These are phyloP conservation scores for Dactylonectria macrodidyma DNA, from an alignment of 2,329 filamentous ascomycete species.

Conservation along the genomic window DNA sequence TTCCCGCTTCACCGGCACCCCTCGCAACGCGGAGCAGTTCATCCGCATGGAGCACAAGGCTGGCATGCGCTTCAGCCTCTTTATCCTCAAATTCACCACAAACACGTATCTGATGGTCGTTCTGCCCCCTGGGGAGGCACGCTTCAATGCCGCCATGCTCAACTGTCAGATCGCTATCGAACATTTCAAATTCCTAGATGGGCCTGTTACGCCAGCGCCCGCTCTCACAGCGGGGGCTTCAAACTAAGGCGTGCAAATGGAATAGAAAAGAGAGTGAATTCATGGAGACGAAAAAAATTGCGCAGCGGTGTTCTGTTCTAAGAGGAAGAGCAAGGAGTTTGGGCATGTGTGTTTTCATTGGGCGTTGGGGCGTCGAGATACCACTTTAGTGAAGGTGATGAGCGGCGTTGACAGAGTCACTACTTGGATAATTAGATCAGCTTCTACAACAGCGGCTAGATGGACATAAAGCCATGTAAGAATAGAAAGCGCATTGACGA, in stretches of 20 bases:
- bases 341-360: slow-evolving; percentile 29
- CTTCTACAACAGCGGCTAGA: slow-evolving; percentile 25
- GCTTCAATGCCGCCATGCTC: slow-evolving; percentile 90
- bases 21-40: slow-evolving; percentile 87
- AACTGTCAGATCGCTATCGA: slow-evolving; percentile 91
- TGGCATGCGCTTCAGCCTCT: slow-evolving; percentile 86
- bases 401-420: slow-evolving; percentile 22
- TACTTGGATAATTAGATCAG: slow-evolving; percentile 28
- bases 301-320: background rate
- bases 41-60: slow-evolving; percentile 86
- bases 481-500: slow-evolving; percentile 16
- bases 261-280: too few species aligned
- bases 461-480: slow-evolving; percentile 15
- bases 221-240: slow-evolving; percentile 20
- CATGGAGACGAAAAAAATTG: slow-evolving; percentile 1
- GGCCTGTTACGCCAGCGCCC: slow-evolving; percentile 51
- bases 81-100: slow-evolving; percentile 95
- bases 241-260: background rate
- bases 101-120: slow-evolving; percentile 97
- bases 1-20: slow-evolving; percentile 82
- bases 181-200: slow-evolving; percentile 81
- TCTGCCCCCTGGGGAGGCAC: slow-evolving; percentile 89
- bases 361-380: slow-evolving; percentile 49
- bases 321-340: slow-evolving; percentile 9
- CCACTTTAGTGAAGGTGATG: slow-evolving; percentile 37